Evolutionary conservation across 129 eudicot genomes (phyloP), one percentile per base, ranked within the genome.

Genomic region (Chrysanthemum lavandulifolium): DNA sequence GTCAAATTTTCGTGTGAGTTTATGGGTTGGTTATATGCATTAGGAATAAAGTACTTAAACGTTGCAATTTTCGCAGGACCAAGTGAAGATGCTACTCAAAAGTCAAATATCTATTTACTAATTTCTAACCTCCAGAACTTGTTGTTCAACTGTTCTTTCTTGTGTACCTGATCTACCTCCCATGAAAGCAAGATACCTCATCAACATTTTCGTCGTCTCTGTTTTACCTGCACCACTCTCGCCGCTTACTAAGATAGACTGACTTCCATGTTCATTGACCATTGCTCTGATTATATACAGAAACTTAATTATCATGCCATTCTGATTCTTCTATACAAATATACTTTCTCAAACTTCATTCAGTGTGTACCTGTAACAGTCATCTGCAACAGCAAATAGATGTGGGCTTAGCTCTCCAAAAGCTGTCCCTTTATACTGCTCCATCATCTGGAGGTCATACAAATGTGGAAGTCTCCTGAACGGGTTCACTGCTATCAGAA

Each of bases 201-300:
- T 87, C 15, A 91, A 75, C 95, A 91, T 91, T 82, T 91, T 91
- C 57, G 97, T 91, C 51, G 97, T 91, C 86, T 91, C 97, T 1
- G 91, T 87, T 82, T 91, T 91, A 43, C 97, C 97, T 47, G 95
- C 97, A 72, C 97, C 97, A 85, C 97, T 91, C 82, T 87, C 97
- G 55, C 97, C 97, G 75, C 97, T 87, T 62, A 91, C 97, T 83
- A 91, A 86, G 56, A 91, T 91, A 47, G 97, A 91, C 55, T 85
- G 97, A 84, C 95, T 91, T 55, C 97, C 95, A 10, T 91, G 86
- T 72, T 91, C 97, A 27, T 91, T 87, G 65, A 81, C 80, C 90
- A 91, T 85, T 54, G 95, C 82, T 81, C 96, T 90, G 69, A 56
- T 27, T 33, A 27, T 67, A 36, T 33, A 23, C 60, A 25, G 68